These are phyloP conservation scores for Cadophora malorum DNA, from an alignment of 2,329 filamentous ascomycete species.

Conservation along the genomic window DNA sequence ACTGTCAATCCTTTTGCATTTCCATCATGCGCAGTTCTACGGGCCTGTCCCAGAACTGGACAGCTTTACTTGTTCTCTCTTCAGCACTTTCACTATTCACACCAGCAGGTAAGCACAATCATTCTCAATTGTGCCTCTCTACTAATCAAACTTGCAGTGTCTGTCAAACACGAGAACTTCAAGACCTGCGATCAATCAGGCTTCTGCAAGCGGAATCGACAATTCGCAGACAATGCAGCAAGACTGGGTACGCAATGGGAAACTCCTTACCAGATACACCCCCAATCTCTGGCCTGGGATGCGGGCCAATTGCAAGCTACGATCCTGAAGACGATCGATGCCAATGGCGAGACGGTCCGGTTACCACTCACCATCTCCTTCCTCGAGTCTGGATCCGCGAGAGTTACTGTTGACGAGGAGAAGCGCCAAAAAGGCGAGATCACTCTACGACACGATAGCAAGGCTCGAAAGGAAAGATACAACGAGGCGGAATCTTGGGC, in stretches of 20 bases:
- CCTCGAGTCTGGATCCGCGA: constrained; percentile 85
- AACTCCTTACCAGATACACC: constrained; percentile 79
- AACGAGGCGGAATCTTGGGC: constrained; percentile 89
- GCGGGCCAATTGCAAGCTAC: constrained; percentile 80
- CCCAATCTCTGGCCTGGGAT: constrained; percentile 75
- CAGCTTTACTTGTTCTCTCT: constrained; percentile 65
- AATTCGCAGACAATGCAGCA: constrained; percentile 79
- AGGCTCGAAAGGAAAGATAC: constrained; percentile 88
- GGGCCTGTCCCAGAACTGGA: constrained; percentile 66
- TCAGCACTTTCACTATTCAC: constrained; percentile 65
- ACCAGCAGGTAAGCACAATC: constrained; percentile 63
- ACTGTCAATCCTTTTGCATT: constrained; percentile 21
- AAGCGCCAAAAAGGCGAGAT: constrained; percentile 88
- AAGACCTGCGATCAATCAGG: constrained; percentile 96
- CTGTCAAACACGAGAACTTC: constrained; percentile 96
- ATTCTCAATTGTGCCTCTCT: neutral
- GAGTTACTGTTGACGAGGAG: constrained; percentile 91
- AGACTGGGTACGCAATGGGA: constrained; percentile 71
- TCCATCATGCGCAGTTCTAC: constrained; percentile 38
- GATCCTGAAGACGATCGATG: constrained; percentile 79
- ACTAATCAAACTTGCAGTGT: constrained; percentile 56
- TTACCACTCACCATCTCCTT: constrained; percentile 88
- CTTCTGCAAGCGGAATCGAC: constrained; percentile 95
- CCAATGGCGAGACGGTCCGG: constrained; percentile 70
- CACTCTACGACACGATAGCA: constrained; percentile 82